These are phyloP conservation scores for Calonectria ilicicola DNA, from an alignment of 2,329 filamentous ascomycete species.

Conservation along the genomic window DNA sequence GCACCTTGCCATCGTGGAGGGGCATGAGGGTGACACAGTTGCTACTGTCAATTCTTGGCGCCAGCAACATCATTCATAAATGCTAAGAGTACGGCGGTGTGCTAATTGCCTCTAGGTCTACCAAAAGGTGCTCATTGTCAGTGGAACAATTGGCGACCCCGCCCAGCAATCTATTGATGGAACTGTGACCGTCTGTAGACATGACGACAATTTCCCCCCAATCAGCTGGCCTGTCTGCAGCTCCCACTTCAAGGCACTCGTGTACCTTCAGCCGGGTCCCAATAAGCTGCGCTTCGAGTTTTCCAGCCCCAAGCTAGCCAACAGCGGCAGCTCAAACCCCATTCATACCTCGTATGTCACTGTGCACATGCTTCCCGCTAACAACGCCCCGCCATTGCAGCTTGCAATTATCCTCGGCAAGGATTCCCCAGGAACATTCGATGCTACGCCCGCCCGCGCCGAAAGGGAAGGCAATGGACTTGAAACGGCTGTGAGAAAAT, in stretches of 20 bases:
- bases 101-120: conserved; percentile 73
- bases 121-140: conserved; percentile 87
- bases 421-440: conserved; percentile 88
- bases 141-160: conserved; percentile 83
- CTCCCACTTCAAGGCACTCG: conserved; percentile 90
- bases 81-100: conserved; percentile 15
- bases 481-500: conserved; percentile 86
- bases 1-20: conserved; percentile 27
- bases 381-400: conserved; percentile 84
- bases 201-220: conserved; percentile 87
- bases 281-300: conserved; percentile 93
- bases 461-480: conserved; percentile 86
- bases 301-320: conserved; percentile 81
- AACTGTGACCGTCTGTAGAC: conserved; percentile 80
- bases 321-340: conserved; percentile 73
- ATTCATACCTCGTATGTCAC: conserved; percentile 84
- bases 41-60: conserved; percentile 24
- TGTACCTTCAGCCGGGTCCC: conserved; percentile 91
- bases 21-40: conserved; percentile 20
- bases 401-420: conserved; percentile 88
- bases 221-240: conserved; percentile 89
- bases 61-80: not conserved
- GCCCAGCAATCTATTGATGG: conserved; percentile 79
- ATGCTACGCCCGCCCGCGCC: conserved; percentile 80
- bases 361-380: conserved; percentile 87